These are phyloP conservation scores for Syzygium jambos DNA, from an alignment of 345 rosid genomes.

Conservation along the genomic window DNA sequence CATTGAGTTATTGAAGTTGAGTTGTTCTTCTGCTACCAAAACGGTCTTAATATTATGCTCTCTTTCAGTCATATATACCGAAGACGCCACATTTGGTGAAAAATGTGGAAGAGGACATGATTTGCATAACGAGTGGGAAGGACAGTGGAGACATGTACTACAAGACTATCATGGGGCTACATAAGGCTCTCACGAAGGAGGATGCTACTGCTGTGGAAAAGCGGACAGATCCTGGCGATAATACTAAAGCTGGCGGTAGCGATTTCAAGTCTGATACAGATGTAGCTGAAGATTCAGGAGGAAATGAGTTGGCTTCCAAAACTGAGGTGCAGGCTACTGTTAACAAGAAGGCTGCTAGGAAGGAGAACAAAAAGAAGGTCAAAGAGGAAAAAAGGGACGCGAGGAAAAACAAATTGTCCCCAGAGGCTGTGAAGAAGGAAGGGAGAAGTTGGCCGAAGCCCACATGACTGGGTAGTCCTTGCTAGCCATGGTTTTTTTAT, in stretches of 20 bases:
- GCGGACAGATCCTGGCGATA: background rate
- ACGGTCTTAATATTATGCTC: too few species aligned
- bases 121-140: slow-evolving; percentile 53
- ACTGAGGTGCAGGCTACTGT: slow-evolving; percentile 13
- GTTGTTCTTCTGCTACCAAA: too few species aligned
- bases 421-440: slow-evolving; percentile 78
- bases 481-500: background rate
- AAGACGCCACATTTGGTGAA: slow-evolving; percentile 70
- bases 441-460: slow-evolving; percentile 70
- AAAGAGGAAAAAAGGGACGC: slow-evolving; percentile 87
- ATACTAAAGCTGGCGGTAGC: slow-evolving; percentile 2
- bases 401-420: slow-evolving; percentile 73
- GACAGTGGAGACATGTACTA: slow-evolving; percentile 66
- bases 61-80: slow-evolving; percentile 62
- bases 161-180: slow-evolving; percentile 71
- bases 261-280: slow-evolving; percentile 15
- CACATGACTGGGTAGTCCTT: slow-evolving; percentile 40
- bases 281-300: slow-evolving; percentile 34
- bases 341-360: slow-evolving; percentile 74
- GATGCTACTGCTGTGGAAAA: slow-evolving; percentile 12
- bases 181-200: slow-evolving; percentile 45
- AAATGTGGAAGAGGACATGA: slow-evolving; percentile 66
- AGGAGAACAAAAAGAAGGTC: slow-evolving; percentile 89
- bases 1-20: too few species aligned
- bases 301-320: slow-evolving; percentile 5